A percentile compares a stretch with the other conserved stretches of the same genome.
These are phyloP conservation scores for Boletus sp. DNA, from an alignment of 1,284 basidiomycete genomes.

Conservation along the genomic window DNA sequence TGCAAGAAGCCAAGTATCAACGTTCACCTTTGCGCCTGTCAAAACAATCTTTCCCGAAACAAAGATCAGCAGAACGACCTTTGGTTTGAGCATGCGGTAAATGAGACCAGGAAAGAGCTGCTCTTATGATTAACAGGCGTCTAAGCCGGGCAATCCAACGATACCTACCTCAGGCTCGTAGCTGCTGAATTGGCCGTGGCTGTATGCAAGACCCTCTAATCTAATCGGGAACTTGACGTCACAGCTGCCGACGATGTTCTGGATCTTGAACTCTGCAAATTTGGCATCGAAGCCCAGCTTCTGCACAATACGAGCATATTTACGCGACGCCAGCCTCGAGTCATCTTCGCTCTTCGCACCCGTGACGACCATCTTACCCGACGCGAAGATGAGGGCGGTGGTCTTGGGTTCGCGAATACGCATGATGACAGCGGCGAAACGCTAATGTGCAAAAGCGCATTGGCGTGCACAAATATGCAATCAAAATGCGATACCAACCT, in stretches of 20 bases:
- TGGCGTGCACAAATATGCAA: slow-evolving; percentile 51
- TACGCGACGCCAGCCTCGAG: slow-evolving; percentile 92
- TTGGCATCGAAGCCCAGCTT: slow-evolving; percentile 99
- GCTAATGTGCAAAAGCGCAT: slow-evolving; percentile 67
- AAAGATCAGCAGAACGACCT: slow-evolving; percentile 97
- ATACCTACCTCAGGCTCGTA: slow-evolving; percentile 92
- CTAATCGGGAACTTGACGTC: slow-evolving; percentile 99
- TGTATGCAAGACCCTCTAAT: slow-evolving; percentile 95
- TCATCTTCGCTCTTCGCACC: slow-evolving; percentile 99
- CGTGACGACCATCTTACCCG: slow-evolving; percentile 99
- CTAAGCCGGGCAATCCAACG: neutral
- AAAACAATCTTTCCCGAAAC: slow-evolving; percentile 99
- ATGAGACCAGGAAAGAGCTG: slow-evolving; percentile 98
- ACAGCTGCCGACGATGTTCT: slow-evolving; percentile 98
- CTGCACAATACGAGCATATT: slow-evolving; percentile 99
- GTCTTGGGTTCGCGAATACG: slow-evolving; percentile 99
- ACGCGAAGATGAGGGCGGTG: slow-evolving; percentile 98
- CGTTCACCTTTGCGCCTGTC: slow-evolving; percentile 92
- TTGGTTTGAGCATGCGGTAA: slow-evolving; percentile 99
- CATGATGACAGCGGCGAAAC: slow-evolving; percentile 99
- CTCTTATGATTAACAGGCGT: slow-evolving; percentile 4
- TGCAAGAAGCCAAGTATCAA: neutral
- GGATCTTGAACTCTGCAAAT: slow-evolving; percentile 99
- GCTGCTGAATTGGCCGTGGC: slow-evolving; percentile 96
- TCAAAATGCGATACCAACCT: slow-evolving; percentile 71